These are phyloP conservation scores for Plicaturopsis crispa DNA, from an alignment of 768 basidiomycete genomes.

Conservation along the genomic window DNA sequence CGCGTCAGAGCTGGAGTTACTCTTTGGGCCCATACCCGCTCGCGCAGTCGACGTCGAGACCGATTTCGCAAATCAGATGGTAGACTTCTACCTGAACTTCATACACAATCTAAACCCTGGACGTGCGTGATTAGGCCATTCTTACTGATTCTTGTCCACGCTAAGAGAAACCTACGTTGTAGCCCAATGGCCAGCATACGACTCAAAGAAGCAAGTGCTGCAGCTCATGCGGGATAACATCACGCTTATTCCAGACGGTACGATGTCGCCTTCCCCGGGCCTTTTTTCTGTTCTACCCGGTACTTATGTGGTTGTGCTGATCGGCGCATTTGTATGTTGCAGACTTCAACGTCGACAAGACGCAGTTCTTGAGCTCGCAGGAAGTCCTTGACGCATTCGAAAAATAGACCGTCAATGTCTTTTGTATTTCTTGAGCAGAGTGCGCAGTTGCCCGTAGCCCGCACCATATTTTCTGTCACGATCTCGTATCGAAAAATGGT, in stretches of 20 bases:
- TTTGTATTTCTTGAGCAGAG: no score
- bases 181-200: slow-evolving; percentile 43
- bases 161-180: background rate
- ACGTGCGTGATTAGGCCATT: slow-evolving; percentile 22
- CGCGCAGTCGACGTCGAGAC: slow-evolving; percentile 32
- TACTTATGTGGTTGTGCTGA: background rate
- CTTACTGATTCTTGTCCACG: background rate
- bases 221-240: slow-evolving; percentile 46
- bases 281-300: background rate
- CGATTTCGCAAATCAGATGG: slow-evolving; percentile 38
- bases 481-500: no score
- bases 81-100: slow-evolving; percentile 51
- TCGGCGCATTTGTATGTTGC: background rate
- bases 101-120: slow-evolving; percentile 49
- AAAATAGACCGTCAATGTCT: slow-evolving; percentile 21
- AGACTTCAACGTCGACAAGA: slow-evolving; percentile 38
- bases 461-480: no score
- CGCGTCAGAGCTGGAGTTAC: slow-evolving; percentile 37
- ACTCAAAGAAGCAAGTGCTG: slow-evolving; percentile 28
- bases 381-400: slow-evolving; percentile 36
- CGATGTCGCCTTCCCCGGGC: slow-evolving; percentile 6
- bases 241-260: slow-evolving; percentile 47
- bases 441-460: no score
- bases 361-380: slow-evolving; percentile 32
- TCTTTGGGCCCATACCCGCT: slow-evolving; percentile 43